Percentiles rank a stretch among this genome's conserved stretches.
phyloP scores from a whole-genome alignment of 129 eudicot genomes.

The Erigeron canadensis region DNA sequence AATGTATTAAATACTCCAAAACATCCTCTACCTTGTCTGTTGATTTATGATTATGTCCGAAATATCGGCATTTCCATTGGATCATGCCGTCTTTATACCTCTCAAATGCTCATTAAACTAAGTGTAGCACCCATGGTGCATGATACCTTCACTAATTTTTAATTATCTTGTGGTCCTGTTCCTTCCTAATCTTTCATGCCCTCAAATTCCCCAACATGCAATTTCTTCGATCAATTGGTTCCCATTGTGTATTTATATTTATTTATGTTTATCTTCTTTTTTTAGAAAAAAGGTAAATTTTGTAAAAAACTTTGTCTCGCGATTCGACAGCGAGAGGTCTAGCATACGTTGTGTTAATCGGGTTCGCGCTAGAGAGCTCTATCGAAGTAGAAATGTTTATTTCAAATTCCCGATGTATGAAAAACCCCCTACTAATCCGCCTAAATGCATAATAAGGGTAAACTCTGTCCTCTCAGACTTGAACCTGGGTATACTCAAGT shows the following conservation, averaged over 20 bases:
- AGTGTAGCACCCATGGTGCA: background rate
- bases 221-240: background rate
- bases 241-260: background rate
- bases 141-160: slow-evolving; percentile 13
- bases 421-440: no score
- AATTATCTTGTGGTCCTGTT: slow-evolving; percentile 22
- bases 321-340: no score
- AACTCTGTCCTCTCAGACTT: no score
- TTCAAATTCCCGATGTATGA: no score
- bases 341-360: no score
- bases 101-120: slow-evolving; percentile 13
- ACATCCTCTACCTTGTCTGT: background rate
- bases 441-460: no score
- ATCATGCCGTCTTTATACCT: slow-evolving; percentile 30
- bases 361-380: no score
- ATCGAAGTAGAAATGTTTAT: no score
- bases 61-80: slow-evolving; percentile 27
- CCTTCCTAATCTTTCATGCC: slow-evolving; percentile 12
- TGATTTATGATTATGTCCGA: slow-evolving; percentile 21
- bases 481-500: no score
- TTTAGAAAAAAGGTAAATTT: no score
- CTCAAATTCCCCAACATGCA: slow-evolving; percentile 20
- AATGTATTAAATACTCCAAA: slow-evolving; percentile 2
- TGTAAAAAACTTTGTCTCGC: no score
- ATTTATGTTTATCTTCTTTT: no score